Conservation (phyloP, 805 yeast species). For the Torulaspora maleeae region DNA sequence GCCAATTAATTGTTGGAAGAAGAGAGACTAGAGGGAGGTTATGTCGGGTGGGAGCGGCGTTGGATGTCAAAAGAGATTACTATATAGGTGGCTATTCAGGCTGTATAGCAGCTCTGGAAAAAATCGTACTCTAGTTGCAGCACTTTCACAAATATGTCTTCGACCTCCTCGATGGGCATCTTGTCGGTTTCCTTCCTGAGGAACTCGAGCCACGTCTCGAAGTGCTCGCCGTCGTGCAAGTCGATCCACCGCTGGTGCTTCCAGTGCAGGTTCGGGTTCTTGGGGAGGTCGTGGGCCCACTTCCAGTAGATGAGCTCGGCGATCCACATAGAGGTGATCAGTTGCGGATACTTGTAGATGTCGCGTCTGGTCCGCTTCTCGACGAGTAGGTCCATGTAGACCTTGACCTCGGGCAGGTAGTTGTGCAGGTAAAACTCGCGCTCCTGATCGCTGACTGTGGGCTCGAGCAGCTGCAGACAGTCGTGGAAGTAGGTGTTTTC, state of each 20-base stretch:
- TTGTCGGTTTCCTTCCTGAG: conserved; percentile 42
- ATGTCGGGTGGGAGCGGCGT: neutral
- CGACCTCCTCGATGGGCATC: conserved; percentile 30
- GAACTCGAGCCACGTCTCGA: conserved; percentile 46
- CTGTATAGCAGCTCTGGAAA: conserved; percentile 45
- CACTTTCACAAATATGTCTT: conserved; percentile 35
- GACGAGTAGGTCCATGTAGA: conserved; percentile 37
- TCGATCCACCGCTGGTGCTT: conserved; percentile 49
- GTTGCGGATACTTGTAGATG: conserved; percentile 36
- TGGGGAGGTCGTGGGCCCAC: conserved; percentile 45
- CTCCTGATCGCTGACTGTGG: conserved; percentile 13
- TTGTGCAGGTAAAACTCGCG: conserved; percentile 14
- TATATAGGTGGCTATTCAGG: conserved; percentile 5
- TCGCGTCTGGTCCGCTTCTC: conserved; percentile 26
- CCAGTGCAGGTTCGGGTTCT: conserved; percentile 37
- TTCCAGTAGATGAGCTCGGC: conserved; percentile 49
- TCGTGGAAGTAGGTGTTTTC: conserved; percentile 48
- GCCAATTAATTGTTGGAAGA: conserved; percentile 26
- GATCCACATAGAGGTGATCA: conserved; percentile 42
- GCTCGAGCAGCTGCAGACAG: conserved; percentile 27
- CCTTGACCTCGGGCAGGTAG: conserved; percentile 35
- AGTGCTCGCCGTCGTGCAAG: conserved; percentile 47
- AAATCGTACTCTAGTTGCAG: conserved; percentile 42
- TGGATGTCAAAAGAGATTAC: neutral
- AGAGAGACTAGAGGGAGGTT: neutral